These are phyloP conservation scores for Xylaria digitata DNA, from an alignment of 2,329 filamentous ascomycete species.

Conservation along the genomic window DNA sequence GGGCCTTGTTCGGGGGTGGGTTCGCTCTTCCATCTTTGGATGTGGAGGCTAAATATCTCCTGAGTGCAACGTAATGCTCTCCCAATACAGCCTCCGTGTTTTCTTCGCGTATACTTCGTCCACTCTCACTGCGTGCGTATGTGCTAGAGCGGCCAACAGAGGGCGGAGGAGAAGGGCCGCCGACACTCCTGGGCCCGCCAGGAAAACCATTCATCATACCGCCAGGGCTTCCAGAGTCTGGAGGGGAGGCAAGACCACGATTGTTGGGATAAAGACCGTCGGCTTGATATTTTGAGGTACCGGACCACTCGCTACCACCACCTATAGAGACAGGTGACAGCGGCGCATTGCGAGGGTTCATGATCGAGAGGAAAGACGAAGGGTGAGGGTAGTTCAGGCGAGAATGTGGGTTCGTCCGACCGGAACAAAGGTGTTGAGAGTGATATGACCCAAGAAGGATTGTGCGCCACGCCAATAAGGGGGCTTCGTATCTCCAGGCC, in stretches of 20 bases:
- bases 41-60: constrained; percentile 76
- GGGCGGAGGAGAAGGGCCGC: constrained; percentile 83
- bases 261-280: constrained; percentile 64
- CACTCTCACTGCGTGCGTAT: constrained; percentile 75
- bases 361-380: constrained; percentile 55
- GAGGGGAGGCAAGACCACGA: constrained; percentile 74
- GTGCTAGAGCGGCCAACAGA: constrained; percentile 89
- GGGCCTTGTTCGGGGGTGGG: constrained; percentile 84
- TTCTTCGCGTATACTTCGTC: constrained; percentile 70
- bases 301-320: constrained; percentile 86
- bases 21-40: constrained; percentile 80
- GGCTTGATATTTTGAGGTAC: constrained; percentile 73
- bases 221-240: constrained; percentile 73
- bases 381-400: constrained; percentile 28
- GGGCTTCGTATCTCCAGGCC: constrained; percentile 33
- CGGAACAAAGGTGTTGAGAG: constrained; percentile 39
- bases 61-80: constrained; percentile 85
- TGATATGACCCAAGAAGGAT: constrained; percentile 34
- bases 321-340: constrained; percentile 85
- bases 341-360: constrained; percentile 80
- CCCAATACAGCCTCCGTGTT: constrained; percentile 71
- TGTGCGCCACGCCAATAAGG: constrained; percentile 36
- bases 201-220: constrained; percentile 71
- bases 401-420: constrained; percentile 35
- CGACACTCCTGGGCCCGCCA: constrained; percentile 65